These are phyloP conservation scores for Pelargonium citronellum DNA, from an alignment of 441 rosid species.

Conservation along the genomic window DNA sequence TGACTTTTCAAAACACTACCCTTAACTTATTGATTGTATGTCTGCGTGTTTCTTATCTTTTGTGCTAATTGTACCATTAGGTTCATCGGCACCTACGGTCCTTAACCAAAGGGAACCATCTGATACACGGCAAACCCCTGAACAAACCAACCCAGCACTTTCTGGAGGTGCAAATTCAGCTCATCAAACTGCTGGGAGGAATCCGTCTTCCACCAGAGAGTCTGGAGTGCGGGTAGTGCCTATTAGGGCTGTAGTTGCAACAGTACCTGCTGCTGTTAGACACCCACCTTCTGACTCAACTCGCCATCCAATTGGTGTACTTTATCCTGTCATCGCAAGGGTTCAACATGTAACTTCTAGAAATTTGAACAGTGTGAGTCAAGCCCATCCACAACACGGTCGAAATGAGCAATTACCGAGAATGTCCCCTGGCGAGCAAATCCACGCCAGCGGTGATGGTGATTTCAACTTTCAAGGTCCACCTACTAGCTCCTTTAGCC, in stretches of 20 bases:
- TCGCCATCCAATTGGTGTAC: slow-evolving; percentile 1
- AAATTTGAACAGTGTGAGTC: not conserved
- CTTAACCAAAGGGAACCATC: not conserved
- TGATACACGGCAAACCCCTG: not conserved
- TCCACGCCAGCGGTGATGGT: slow-evolving; percentile 8
- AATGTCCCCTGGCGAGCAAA: slow-evolving; percentile 22
- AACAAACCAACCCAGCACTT: slow-evolving; percentile 4
- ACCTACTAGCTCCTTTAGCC: slow-evolving; percentile 21
- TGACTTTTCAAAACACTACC: too few relatives aligned
- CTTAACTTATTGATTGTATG: not conserved
- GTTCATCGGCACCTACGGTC: not conserved
- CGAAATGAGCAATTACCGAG: not conserved
- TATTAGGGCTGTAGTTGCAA: not conserved
- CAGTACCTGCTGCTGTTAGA: slow-evolving; percentile 9
- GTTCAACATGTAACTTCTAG: slow-evolving; percentile 4
- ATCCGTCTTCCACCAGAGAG: slow-evolving; percentile 9
- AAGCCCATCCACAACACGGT: too few relatives aligned
- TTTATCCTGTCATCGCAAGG: slow-evolving; percentile 7
- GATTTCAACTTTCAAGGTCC: slow-evolving; percentile 21
- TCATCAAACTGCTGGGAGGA: not conserved
- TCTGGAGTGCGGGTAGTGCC: slow-evolving; percentile 2
- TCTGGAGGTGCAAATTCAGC: not conserved
- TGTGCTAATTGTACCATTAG: not conserved
- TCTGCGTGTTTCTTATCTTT: not conserved
- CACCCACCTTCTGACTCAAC: slow-evolving; percentile 4